phyloP scores from a whole-genome alignment of 2,329 filamentous ascomycete genomes.

The Beauveria sp. region DNA sequence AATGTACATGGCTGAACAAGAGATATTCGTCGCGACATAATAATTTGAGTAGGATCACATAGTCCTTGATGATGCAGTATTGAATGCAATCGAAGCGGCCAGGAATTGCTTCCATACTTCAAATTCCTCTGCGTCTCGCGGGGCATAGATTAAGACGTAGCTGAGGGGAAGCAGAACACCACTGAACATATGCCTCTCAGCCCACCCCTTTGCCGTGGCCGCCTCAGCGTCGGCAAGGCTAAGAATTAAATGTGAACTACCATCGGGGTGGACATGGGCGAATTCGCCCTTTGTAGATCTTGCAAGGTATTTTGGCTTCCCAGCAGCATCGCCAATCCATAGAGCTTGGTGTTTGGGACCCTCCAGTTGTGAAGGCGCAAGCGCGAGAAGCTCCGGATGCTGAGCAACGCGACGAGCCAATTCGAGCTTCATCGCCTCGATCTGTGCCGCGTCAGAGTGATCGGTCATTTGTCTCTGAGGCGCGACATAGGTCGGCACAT shows the following conservation, averaged over 20 bases:
- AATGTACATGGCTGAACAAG: not conserved
- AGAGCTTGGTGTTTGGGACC: slow-evolving; percentile 5
- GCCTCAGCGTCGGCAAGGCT: slow-evolving; percentile 29
- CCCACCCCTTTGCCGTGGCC: slow-evolving; percentile 31
- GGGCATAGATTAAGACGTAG: slow-evolving; percentile 35
- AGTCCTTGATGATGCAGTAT: slow-evolving; percentile 7
- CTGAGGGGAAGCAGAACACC: slow-evolving; percentile 22
- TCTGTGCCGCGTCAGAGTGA: slow-evolving; percentile 10
- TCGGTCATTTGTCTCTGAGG: slow-evolving; percentile 32
- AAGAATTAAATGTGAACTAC: slow-evolving; percentile 30
- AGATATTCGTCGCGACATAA: not conserved
- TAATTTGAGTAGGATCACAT: not conserved
- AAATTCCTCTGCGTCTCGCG: slow-evolving; percentile 28
- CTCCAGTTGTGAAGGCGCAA: slow-evolving; percentile 8
- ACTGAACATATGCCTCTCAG: slow-evolving; percentile 28
- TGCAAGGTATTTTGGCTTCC: slow-evolving; percentile 10
- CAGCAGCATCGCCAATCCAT: not conserved
- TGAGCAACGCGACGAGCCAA: slow-evolving; percentile 14
- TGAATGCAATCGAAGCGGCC: slow-evolving; percentile 12
- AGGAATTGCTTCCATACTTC: slow-evolving; percentile 21
- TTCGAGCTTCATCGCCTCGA: slow-evolving; percentile 20
- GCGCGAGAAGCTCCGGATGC: not conserved
- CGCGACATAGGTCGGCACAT: slow-evolving; percentile 26
- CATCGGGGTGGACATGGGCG: slow-evolving; percentile 31
- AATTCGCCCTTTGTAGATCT: slow-evolving; percentile 22